phyloP scores from a whole-genome alignment of 106 monocot species.

The Allium fistulosum region DNA sequence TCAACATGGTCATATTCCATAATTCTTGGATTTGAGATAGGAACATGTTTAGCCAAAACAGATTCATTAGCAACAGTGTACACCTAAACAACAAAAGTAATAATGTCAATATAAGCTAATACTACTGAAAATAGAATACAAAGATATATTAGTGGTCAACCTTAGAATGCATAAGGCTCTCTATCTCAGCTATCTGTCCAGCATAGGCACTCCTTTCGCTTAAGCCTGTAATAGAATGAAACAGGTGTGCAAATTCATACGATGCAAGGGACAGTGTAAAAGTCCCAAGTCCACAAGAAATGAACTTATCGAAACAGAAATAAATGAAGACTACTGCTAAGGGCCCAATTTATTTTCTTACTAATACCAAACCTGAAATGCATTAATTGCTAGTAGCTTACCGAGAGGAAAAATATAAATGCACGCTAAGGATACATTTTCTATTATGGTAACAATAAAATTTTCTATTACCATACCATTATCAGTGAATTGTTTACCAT shows the following conservation, averaged over 20 bases:
- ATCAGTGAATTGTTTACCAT: no score
- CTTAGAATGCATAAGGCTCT: slow-evolving; percentile 66
- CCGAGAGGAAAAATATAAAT: no score
- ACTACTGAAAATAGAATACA: background rate
- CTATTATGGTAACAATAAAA: no score
- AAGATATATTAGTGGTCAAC: slow-evolving; percentile 9
- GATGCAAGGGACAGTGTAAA: no score
- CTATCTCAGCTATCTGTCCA: slow-evolving; percentile 46
- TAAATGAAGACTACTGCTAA: no score
- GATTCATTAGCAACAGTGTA: slow-evolving; percentile 50
- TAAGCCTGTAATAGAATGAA: slow-evolving; percentile 21
- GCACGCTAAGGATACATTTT: no score
- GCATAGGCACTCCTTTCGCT: slow-evolving; percentile 10
- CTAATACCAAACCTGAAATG: no score
- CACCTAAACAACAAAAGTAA: slow-evolving; percentile 29
- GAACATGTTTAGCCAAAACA: slow-evolving; percentile 40
- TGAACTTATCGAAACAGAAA: no score
- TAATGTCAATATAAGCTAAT: background rate
- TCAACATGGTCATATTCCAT: slow-evolving; percentile 27
- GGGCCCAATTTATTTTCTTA: no score
- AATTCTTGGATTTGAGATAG: slow-evolving; percentile 39
- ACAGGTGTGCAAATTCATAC: background rate
- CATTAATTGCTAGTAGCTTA: no score
- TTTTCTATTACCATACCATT: no score
- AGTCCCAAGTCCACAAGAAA: no score